phyloP scores from a whole-genome alignment of 148 eudicot genomes.

The Arbutus unedo region DNA sequence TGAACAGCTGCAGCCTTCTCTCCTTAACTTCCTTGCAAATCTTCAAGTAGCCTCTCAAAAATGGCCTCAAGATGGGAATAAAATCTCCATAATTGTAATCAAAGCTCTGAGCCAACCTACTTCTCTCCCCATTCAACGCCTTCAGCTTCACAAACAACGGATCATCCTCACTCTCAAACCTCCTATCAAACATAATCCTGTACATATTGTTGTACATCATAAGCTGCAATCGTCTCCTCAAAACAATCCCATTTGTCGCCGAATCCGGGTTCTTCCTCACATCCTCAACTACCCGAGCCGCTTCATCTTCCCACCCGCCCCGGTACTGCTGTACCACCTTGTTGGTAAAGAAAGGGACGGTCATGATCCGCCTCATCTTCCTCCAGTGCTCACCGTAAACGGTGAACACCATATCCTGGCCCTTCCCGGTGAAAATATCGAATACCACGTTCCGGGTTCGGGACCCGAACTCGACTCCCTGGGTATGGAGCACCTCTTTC shows the following conservation, averaged over 20 bases:
- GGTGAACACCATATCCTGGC: conserved; percentile 78
- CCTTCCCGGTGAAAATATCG: conserved; percentile 73
- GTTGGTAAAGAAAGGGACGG: conserved; percentile 74
- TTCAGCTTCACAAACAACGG: conserved; percentile 55
- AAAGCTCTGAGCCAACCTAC: conserved; percentile 72
- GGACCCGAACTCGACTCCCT: conserved; percentile 75
- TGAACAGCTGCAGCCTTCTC: conserved; percentile 61
- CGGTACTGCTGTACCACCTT: conserved; percentile 64
- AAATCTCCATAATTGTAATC: conserved; percentile 84
- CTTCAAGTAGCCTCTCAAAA: conserved; percentile 64
- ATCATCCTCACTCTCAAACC: conserved; percentile 67
- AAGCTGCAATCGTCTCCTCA: conserved; percentile 54
- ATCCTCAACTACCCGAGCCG: conserved; percentile 49
- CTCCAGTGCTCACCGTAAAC: conserved; percentile 85
- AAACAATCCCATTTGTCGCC: conserved; percentile 45
- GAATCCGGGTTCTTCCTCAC: conserved; percentile 51
- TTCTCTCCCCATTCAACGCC: conserved; percentile 70
- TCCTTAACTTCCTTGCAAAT: conserved; percentile 57
- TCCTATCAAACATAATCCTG: conserved; percentile 62
- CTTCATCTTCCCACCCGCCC: conserved; percentile 68
- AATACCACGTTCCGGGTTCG: conserved; percentile 67
- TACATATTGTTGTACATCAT: conserved; percentile 82
- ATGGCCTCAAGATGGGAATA: conserved; percentile 67
- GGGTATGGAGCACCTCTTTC: conserved; percentile 68
- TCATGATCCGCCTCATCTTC: conserved; percentile 79